Percentiles rank a stretch among this genome's conserved stretches.
Conservation (phyloP, 345 rosid genomes). For the Aquilaria sinensis region DNA sequence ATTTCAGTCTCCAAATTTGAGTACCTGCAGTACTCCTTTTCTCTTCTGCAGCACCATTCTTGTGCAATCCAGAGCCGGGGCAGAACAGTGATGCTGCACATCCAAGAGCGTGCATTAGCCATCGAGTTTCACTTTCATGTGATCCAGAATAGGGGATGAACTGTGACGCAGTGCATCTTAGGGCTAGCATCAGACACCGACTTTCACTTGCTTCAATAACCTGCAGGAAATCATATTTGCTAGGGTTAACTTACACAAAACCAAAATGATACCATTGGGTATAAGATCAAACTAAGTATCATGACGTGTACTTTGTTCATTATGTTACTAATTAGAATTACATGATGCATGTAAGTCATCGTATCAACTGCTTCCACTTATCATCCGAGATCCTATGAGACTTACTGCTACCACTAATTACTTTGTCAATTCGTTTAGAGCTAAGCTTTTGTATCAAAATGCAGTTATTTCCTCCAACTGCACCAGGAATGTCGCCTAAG, state of each 20-base stretch:
- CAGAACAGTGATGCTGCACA: slow-evolving; percentile 26
- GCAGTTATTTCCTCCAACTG: background rate
- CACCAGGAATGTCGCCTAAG: background rate
- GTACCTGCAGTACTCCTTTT: slow-evolving; percentile 12
- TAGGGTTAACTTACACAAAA: background rate
- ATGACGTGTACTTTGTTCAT: background rate
- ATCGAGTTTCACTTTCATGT: slow-evolving; percentile 20
- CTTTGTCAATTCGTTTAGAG: background rate
- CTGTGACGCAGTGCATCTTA: slow-evolving; percentile 31
- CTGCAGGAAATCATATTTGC: slow-evolving; percentile 26
- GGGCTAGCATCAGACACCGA: slow-evolving; percentile 32
- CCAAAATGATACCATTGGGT: background rate
- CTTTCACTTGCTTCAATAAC: slow-evolving; percentile 39
- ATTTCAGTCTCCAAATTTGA: slow-evolving; percentile 61
- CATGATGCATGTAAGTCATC: too few species aligned
- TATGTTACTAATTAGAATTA: background rate
- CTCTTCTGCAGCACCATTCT: slow-evolving; percentile 6
- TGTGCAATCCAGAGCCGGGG: slow-evolving; percentile 14
- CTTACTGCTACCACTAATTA: too few species aligned
- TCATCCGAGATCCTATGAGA: background rate
- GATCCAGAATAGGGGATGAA: slow-evolving; percentile 17
- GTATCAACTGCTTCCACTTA: too few species aligned
- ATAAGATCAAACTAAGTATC: background rate
- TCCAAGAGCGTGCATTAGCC: slow-evolving; percentile 39
- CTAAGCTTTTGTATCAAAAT: background rate